Evolutionary conservation across 768 basidiomycete species (phyloP).

Genomic region (Boletus pseudo-olivaceus): DNA sequence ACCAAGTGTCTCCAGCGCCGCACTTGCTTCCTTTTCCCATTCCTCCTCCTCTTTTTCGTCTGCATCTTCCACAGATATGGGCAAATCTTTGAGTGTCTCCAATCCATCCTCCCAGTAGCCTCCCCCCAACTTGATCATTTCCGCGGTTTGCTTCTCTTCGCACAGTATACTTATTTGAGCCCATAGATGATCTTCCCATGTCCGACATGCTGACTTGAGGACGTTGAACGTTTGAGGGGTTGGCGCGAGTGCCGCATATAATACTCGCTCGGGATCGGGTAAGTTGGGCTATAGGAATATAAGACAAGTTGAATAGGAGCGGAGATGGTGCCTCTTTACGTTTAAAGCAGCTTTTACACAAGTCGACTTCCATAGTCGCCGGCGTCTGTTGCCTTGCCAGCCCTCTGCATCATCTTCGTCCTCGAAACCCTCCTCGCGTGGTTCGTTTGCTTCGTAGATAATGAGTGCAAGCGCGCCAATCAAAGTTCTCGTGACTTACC

Average conservation of each 20-base stretch:
- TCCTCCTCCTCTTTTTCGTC: conserved; percentile 46
- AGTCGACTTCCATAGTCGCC: conserved; percentile 84
- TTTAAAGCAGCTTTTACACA: conserved; percentile 78
- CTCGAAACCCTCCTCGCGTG: conserved; percentile 45
- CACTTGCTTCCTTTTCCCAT: conserved; percentile 64
- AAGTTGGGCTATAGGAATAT: conserved; percentile 45
- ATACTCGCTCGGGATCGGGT: conserved; percentile 69
- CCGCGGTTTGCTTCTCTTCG: conserved; percentile 73
- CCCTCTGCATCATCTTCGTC: conserved; percentile 41
- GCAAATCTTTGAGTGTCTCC: conserved; percentile 41
- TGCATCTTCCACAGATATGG: conserved; percentile 19
- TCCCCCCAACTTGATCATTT: conserved; percentile 59
- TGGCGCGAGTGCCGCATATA: conserved; percentile 84
- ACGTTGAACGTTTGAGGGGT: conserved; percentile 60
- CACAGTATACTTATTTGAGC: conserved; percentile 78
- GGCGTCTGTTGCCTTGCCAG: conserved; percentile 72
- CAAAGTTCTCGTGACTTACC: conserved; percentile 41
- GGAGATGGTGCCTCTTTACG: conserved; percentile 34
- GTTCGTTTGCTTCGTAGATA: conserved; percentile 44
- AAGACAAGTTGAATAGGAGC: neutral
- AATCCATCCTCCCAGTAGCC: conserved; percentile 79
- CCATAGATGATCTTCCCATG: conserved; percentile 98
- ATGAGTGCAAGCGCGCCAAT: conserved; percentile 29
- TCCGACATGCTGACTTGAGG: conserved; percentile 71
- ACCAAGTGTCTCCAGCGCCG: conserved; percentile 54